Evolutionary conservation across 805 yeast genomes (phyloP).

Genomic region (Priceomyces melissophilus): DNA sequence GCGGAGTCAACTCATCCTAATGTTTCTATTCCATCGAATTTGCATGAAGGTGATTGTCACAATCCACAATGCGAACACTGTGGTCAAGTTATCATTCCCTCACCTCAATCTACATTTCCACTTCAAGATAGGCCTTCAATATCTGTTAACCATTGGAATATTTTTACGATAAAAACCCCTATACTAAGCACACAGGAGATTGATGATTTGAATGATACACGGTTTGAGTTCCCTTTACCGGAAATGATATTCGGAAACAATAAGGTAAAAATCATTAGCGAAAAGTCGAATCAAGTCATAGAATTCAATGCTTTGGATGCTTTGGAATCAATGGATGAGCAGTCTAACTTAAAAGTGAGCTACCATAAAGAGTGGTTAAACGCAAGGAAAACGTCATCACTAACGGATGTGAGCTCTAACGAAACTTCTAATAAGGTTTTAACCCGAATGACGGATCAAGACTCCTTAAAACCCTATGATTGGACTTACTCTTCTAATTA

Average conservation of each 20-base stretch:
- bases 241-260: conserved; percentile 97
- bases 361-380: conserved; percentile 81
- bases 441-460: conserved; percentile 44
- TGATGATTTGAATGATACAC: conserved; percentile 56
- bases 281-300: conserved; percentile 41
- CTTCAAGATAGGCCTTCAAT: conserved; percentile 67
- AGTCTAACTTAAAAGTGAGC: conserved; percentile 55
- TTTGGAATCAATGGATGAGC: conserved; percentile 32
- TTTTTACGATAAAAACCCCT: conserved; percentile 70
- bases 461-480: conserved; percentile 80
- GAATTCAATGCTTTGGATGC: conserved; percentile 80
- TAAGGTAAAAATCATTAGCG: conserved; percentile 48
- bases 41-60: conserved; percentile 33
- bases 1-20: conserved; percentile 1
- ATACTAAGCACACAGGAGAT: conserved; percentile 72
- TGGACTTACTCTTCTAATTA: conserved; percentile 93
- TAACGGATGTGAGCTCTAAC: conserved; percentile 6
- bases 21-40: conserved; percentile 41
- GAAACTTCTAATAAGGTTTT: conserved; percentile 22
- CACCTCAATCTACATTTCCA: conserved; percentile 67
- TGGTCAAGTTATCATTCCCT: conserved; percentile 73
- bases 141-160: conserved; percentile 68
- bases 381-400: conserved; percentile 27
- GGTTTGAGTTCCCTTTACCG: conserved; percentile 79
- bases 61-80: conserved; percentile 59